Conservation (phyloP, 495 filamentous ascomycete species). For the Mytilinidion resinicola region DNA sequence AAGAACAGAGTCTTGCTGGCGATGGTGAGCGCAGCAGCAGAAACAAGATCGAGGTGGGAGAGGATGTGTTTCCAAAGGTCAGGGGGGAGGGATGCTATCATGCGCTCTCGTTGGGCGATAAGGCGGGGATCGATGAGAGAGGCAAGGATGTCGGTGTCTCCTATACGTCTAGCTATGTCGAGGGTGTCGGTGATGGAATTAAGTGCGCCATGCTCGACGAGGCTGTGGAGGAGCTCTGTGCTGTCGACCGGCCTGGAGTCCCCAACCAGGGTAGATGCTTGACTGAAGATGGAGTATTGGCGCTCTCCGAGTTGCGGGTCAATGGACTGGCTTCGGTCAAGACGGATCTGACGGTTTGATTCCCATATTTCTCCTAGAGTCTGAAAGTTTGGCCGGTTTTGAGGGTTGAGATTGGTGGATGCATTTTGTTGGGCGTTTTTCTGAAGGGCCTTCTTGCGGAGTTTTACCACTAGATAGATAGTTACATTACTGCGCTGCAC, state of each 20-base stretch:
- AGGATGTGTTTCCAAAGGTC: conserved; percentile 43
- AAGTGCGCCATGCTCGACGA: conserved; percentile 9
- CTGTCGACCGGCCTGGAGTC: conserved; percentile 6
- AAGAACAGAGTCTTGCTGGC: conserved; percentile 42
- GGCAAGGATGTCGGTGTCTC: not conserved
- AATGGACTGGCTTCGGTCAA: not conserved
- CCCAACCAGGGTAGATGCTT: conserved; percentile 13
- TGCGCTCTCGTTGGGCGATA: conserved; percentile 27
- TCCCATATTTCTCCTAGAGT: not conserved
- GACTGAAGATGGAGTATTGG: conserved; percentile 10
- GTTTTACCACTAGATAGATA: not conserved
- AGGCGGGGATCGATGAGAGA: not conserved
- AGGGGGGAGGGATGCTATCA: conserved; percentile 41
- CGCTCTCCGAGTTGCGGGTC: conserved; percentile 7
- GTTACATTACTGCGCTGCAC: not conserved
- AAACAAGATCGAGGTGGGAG: conserved; percentile 38
- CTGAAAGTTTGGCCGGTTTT: not conserved
- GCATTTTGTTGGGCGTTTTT: not conserved
- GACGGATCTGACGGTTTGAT: not conserved
- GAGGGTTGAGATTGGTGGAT: not conserved
- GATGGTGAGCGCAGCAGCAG: conserved; percentile 44
- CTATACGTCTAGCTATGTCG: not conserved
- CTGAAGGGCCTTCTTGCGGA: not conserved
- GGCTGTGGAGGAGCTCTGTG: conserved; percentile 14
- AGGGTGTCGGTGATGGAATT: conserved; percentile 2